Evolutionary conservation across 176 grass and related monocot species (phyloP), one percentile per base, ranked within the genome.

Genomic region (Luzula sylvatica): DNA sequence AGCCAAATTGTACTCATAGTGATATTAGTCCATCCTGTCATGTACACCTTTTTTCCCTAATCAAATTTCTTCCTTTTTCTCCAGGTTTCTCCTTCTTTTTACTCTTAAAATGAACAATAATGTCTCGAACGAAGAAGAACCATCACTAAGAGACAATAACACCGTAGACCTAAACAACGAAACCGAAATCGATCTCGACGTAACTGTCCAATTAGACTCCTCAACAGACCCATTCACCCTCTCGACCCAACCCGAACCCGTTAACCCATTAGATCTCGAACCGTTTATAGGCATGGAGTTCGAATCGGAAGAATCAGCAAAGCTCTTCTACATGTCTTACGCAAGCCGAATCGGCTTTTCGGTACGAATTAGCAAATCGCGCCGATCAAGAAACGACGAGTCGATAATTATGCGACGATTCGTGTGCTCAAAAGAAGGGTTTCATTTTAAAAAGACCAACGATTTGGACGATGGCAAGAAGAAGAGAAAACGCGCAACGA

Each of bases 281-380:
- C 82, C 76, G 29, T 86, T 86, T 65, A 68, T 86, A 8, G 77
- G 77, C 46, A 77, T 81, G 82, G 77, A 87, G 32, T 81, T 87
- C 48, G 77, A 81, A 58, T 86, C 82, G 4, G 76, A 87, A 61
- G 77, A 87, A 50, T 62, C 55, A 53, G 76, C 82, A 43, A 87
- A 87, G 45, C 23, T 81, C 39, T 77, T 87, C 32, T 87, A 87
- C 56, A 81, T 81, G 68, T 55, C 77, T 47, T 81, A 87, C 69
- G 77, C 72, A n/a, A 77, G 72, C 27, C 67, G 68, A 14, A 24
- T 77, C 16, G 82, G 77, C 30, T 87, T 87, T 66, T 87, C 72
- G 27, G 72, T 87, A 20, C 72, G 76, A 23, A 77, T 81, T 66
- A 73, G 82, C 82, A 81, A 87, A 64, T 87, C 77, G 43, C 72